phyloP scores from a whole-genome alignment of 164 flowering plant species.

The Kingdonia uniflora region DNA sequence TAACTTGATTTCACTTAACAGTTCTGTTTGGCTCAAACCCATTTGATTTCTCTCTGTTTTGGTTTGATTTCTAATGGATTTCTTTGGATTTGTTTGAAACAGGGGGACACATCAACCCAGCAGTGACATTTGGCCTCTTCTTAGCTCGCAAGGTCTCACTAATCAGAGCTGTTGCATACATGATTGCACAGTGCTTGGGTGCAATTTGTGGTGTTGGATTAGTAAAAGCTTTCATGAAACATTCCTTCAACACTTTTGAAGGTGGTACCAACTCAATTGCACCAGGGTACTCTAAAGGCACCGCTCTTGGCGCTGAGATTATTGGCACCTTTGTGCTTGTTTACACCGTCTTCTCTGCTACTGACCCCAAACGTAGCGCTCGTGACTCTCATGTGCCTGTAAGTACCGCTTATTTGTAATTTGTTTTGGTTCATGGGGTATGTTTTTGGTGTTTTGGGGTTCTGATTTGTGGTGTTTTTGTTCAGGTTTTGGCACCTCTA shows the following conservation, averaged over 20 bases:
- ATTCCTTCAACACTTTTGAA: slow-evolving; percentile 11
- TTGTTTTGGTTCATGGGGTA: not conserved
- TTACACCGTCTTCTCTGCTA: slow-evolving; percentile 28
- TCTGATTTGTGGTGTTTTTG: not conserved
- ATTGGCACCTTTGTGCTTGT: slow-evolving; percentile 16
- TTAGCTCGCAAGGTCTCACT: slow-evolving; percentile 35
- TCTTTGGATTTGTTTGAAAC: not conserved
- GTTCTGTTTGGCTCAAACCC: too few species aligned
- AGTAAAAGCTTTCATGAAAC: slow-evolving; percentile 31
- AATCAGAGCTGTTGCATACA: slow-evolving; percentile 27
- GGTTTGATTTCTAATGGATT: too few species aligned
- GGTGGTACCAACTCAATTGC: slow-evolving; percentile 31
- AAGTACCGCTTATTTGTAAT: slow-evolving; percentile 2
- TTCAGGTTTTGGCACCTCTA: slow-evolving; percentile 30
- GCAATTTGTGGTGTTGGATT: slow-evolving; percentile 37
- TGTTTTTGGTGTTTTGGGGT: too few species aligned
- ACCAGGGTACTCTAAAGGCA: slow-evolving; percentile 21
- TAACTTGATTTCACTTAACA: too few species aligned
- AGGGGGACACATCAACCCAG: slow-evolving; percentile 39
- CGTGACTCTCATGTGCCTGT: slow-evolving; percentile 42
- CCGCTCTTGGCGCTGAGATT: slow-evolving; percentile 40
- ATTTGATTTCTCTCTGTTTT: too few species aligned
- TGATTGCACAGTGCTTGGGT: slow-evolving; percentile 34
- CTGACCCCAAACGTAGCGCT: slow-evolving; percentile 37
- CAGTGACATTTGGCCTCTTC: slow-evolving; percentile 39